Percentiles rank a stretch among this genome's conserved stretches.
Conservation (phyloP, 352 stramenopile species). For the Phytophthora foliorum region DNA sequence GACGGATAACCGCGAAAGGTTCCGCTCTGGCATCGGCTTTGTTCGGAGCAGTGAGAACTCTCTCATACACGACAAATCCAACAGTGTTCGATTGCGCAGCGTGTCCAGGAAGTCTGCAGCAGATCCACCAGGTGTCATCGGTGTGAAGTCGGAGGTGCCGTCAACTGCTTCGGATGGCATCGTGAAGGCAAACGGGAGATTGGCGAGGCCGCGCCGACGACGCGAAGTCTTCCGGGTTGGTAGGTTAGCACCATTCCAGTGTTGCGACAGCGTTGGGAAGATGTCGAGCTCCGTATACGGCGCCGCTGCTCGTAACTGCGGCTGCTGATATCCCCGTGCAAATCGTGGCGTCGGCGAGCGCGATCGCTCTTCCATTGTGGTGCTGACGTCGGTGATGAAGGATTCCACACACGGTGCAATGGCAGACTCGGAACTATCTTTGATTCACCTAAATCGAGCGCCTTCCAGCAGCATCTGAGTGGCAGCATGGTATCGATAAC, state of each 20-base stretch:
- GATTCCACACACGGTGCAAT: constrained; percentile 1
- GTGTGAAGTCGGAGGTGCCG: background rate
- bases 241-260: constrained; percentile 4
- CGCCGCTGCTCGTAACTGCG: constrained; percentile 7
- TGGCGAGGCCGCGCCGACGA: constrained; percentile 29
- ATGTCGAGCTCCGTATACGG: constrained; percentile 36
- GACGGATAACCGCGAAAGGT: constrained; percentile 49
- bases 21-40: constrained; percentile 50
- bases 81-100: constrained; percentile 49
- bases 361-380: constrained; percentile 18
- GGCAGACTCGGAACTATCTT: constrained; percentile 20
- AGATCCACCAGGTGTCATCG: constrained; percentile 1
- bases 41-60: constrained; percentile 55
- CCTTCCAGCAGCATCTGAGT: too few species aligned
- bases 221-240: background rate
- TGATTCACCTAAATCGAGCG: constrained; percentile 10
- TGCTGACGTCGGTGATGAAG: constrained; percentile 5
- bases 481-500: too few species aligned
- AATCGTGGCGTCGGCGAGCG: constrained; percentile 9
- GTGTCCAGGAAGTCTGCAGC: constrained; percentile 39
- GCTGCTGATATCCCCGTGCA: constrained; percentile 7
- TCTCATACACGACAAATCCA: constrained; percentile 65
- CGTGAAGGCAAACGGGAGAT: constrained; percentile 31
- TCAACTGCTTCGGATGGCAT: constrained; percentile 24
- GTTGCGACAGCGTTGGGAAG: constrained; percentile 16